These are phyloP conservation scores for Musa acuminata DNA, from an alignment of 176 grass and related monocot genomes.

Conservation along the genomic window DNA sequence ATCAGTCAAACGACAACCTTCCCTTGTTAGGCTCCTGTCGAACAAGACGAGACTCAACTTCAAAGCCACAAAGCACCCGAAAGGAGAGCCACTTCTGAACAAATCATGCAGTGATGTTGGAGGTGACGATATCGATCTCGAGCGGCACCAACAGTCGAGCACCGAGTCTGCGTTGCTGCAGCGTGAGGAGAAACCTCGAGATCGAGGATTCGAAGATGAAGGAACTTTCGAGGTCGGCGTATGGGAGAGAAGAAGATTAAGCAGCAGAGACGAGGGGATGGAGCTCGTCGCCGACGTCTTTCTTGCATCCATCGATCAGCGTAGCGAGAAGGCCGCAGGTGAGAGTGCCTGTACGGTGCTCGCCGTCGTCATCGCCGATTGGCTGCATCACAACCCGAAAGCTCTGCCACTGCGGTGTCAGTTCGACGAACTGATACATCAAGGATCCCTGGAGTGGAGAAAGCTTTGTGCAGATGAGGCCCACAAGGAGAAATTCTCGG, in stretches of 20 bases:
- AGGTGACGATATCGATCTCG: conserved; percentile 81
- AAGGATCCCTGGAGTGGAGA: conserved; percentile 87
- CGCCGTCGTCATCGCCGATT: conserved; percentile 76
- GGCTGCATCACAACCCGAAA: conserved; percentile 59
- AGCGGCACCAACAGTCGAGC: conserved; percentile 42
- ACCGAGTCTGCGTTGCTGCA: background rate
- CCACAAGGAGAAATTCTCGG: conserved; percentile 45
- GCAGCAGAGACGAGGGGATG: conserved; percentile 62
- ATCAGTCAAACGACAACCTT: conserved; percentile 3
- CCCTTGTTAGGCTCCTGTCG: conserved; percentile 52
- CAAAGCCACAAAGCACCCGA: conserved; percentile 35
- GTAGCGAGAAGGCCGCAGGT: conserved; percentile 77
- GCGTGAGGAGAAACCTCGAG: conserved; percentile 18
- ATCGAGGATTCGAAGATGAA: conserved; percentile 61
- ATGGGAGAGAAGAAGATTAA: conserved; percentile 58
- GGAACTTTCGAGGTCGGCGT: conserved; percentile 63
- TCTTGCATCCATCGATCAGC: conserved; percentile 92
- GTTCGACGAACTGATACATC: conserved; percentile 58
- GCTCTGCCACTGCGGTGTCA: conserved; percentile 61
- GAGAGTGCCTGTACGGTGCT: conserved; percentile 74
- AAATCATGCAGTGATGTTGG: conserved; percentile 68
- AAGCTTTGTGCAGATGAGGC: conserved; percentile 46
- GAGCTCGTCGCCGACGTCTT: conserved; percentile 66
- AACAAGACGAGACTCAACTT: conserved; percentile 48
- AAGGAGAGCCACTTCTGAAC: conserved; percentile 69